Percentiles rank a stretch among this genome's conserved stretches.
phyloP scores from a whole-genome alignment of 177 flowering plant species.

The Vitis hybrid region DNA sequence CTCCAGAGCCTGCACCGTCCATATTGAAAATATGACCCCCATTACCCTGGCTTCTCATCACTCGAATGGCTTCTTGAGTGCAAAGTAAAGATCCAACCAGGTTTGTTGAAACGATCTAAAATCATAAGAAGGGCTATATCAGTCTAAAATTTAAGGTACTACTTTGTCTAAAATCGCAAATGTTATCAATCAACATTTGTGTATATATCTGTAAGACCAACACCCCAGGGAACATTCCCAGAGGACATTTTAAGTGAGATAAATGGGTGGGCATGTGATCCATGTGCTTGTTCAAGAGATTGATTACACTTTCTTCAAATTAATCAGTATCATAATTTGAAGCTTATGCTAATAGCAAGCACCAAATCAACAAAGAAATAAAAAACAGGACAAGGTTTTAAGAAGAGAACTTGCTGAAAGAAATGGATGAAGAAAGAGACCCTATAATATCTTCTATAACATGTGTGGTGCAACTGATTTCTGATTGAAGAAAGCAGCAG shows the following conservation, averaged over 20 bases:
- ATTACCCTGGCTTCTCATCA: conserved; percentile 59
- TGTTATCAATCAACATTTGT: neutral
- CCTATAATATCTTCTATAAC: neutral
- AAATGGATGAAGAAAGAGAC: neutral
- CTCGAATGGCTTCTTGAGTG: conserved; percentile 85
- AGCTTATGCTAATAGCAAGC: conserved; percentile 1
- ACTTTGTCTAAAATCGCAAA: neutral
- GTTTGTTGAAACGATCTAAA: conserved; percentile 89
- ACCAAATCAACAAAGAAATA: neutral
- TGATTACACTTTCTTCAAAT: no score
- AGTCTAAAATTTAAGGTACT: neutral
- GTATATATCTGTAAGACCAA: no score
- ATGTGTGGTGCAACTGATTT: no score
- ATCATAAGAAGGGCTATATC: neutral
- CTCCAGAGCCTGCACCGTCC: conserved; percentile 99
- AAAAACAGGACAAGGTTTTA: neutral
- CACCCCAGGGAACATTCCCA: no score
- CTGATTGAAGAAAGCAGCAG: no score
- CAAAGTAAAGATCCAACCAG: conserved; percentile 88
- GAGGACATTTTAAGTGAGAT: no score
- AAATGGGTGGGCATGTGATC: no score
- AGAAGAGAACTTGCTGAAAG: no score
- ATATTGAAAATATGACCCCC: conserved; percentile 95
- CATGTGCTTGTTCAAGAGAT: no score
- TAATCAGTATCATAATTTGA: neutral